Base-by-base conservation (phyloP, 371 early-diverging fungal species). In the Furculomyces boomerangus region DNA sequence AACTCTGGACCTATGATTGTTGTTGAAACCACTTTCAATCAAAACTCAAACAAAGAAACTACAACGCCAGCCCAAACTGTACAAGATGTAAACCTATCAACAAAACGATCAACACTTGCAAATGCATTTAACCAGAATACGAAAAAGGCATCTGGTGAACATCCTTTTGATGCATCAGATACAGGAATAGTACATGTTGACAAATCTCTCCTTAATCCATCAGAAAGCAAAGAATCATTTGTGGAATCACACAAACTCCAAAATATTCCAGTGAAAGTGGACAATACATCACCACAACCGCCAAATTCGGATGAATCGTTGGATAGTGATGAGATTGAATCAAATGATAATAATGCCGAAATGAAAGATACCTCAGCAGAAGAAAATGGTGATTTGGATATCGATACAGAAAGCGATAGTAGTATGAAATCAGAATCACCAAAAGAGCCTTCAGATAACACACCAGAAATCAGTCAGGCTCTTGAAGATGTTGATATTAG, bases 161-260 rank as follows among this genome's bases (percentile, higher is more conserved):
- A 58, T 37, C 66, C 66, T 26, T 57, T 66, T 47, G 67, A 66
- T 50, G 67, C 67, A 0, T 64, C 67, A 22, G 67, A 66, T 30
- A 66, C 67, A 13, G 67, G 67, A 5, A 66, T 66, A 8, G 30
- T 66, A 44, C 67, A 66, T 25, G 60, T 66, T 35, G 25, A 37
- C 29, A 18, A 3, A 18, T 25, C 25, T 28, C 16, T 18, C 16
- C 30, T 28, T 8, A 28, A 8, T 5, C 16, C 50, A 2, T 18
- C 28, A 25, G 50, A 49, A 30, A 49, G 30, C 25, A 49, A 49
- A 30, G 16, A 28, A 25, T 28, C 25, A 18, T 49, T 27, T 49
- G 50, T 30, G 18, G 27, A 49, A 49, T 14, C 50, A n/a, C 50
- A 49, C n/a, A 30, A 49, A 18, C 28, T 49, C 2, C 28, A 30